Evolutionary conservation across 2,329 filamentous ascomycete genomes (phyloP).

Genomic region (Didymella glomerata): DNA sequence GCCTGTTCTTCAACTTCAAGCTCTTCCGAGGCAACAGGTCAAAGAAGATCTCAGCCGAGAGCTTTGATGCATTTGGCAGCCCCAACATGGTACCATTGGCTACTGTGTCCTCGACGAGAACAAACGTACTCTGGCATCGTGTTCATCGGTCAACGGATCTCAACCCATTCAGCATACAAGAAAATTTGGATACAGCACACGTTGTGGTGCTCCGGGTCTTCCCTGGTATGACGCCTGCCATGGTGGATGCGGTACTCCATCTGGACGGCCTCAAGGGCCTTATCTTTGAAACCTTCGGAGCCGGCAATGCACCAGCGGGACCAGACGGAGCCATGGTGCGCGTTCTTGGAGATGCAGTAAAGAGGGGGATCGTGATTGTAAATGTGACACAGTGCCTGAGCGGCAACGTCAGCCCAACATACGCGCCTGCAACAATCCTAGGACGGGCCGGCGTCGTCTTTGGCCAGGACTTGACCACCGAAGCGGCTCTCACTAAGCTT

Average conservation of each 20-base stretch:
- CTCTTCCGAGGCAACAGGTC: constrained; percentile 88
- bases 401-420: constrained; percentile 53
- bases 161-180: constrained; percentile 74
- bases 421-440: constrained; percentile 66
- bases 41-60: constrained; percentile 85
- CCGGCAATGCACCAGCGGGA: constrained; percentile 88
- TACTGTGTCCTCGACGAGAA: constrained; percentile 79
- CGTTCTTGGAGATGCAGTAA: constrained; percentile 78
- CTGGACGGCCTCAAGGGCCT: constrained; percentile 80
- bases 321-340: constrained; percentile 80
- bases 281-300: constrained; percentile 90
- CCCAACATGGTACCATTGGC: constrained; percentile 88
- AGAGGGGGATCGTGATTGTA: constrained; percentile 83
- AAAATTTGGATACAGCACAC: constrained; percentile 80
- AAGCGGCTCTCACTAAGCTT: constrained; percentile 90
- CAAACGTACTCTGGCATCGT: constrained; percentile 81
- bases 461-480: constrained; percentile 86
- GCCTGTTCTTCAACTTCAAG: constrained; percentile 91
- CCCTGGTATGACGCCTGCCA: constrained; percentile 90
- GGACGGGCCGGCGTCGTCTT: constrained; percentile 87
- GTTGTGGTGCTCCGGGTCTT: constrained; percentile 91
- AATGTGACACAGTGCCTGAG: constrained; percentile 87
- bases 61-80: constrained; percentile 86
- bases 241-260: constrained; percentile 84
- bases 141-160: constrained; percentile 78